phyloP scores from a whole-genome alignment of 768 basidiomycete genomes.

The Collybia sordida region DNA sequence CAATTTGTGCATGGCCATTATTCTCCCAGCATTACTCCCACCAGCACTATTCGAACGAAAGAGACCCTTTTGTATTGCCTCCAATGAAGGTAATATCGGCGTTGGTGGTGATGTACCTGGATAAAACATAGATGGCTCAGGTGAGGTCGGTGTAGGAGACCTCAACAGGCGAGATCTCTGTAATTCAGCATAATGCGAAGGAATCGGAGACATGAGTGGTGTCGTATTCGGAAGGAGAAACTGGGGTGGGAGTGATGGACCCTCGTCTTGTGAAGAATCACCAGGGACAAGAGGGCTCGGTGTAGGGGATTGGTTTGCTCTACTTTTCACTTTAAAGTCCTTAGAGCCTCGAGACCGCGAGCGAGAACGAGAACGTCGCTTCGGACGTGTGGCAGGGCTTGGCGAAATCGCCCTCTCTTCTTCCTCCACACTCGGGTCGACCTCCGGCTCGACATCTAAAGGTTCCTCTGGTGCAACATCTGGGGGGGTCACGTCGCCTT shows the following conservation, averaged over 20 bases:
- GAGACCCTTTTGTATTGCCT: slow-evolving; percentile 75
- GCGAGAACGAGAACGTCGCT: slow-evolving; percentile 76
- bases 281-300: slow-evolving; percentile 46
- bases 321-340: slow-evolving; percentile 66
- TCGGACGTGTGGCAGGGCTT: slow-evolving; percentile 46
- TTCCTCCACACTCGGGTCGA: slow-evolving; percentile 34
- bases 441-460: slow-evolving; percentile 23
- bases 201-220: slow-evolving; percentile 44
- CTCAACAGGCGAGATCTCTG: slow-evolving; percentile 43
- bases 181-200: slow-evolving; percentile 61
- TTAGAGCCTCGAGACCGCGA: slow-evolving; percentile 75
- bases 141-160: slow-evolving; percentile 52
- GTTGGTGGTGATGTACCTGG: slow-evolving; percentile 67
- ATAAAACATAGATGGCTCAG: slow-evolving; percentile 58
- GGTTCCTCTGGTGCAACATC: slow-evolving; percentile 5
- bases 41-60: slow-evolving; percentile 93
- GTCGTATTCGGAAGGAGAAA: slow-evolving; percentile 33
- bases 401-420: slow-evolving; percentile 43
- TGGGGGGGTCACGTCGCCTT: slow-evolving; percentile 28
- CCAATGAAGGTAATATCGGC: slow-evolving; percentile 67
- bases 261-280: slow-evolving; percentile 76
- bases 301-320: slow-evolving; percentile 44
- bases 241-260: slow-evolving; percentile 35
- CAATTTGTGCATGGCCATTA: slow-evolving; percentile 81
- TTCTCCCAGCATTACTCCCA: slow-evolving; percentile 55